Conservation (phyloP, 352 stramenopile genomes). For the Phytophthora ohioensis region DNA sequence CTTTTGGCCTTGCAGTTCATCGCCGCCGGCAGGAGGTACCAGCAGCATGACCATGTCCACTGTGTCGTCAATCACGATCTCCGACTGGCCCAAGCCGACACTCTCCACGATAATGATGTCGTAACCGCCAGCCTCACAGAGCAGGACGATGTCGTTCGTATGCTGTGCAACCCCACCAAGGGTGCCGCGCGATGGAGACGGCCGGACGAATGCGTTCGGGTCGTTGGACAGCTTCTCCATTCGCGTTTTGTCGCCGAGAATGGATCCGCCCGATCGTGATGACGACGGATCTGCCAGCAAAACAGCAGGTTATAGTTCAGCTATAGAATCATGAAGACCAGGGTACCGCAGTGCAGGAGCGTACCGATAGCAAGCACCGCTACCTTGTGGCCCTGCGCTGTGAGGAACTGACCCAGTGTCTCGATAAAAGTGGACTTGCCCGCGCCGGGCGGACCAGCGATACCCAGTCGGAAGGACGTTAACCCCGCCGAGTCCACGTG, state of each 20-base stretch:
- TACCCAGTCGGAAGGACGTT: conserved; percentile 89
- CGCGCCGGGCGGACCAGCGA: conserved; percentile 93
- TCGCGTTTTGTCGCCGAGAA: conserved; percentile 98
- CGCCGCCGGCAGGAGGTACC: conserved; percentile 94
- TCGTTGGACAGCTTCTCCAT: conserved; percentile 96
- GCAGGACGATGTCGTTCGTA: conserved; percentile 93
- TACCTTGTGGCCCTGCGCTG: conserved; percentile 85
- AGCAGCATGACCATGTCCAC: conserved; percentile 98
- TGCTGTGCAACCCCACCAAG: conserved; percentile 79
- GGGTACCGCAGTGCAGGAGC: conserved; percentile 1
- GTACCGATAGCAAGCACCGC: conserved; percentile 94
- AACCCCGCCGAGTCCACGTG: conserved; percentile 33
- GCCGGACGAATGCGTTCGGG: conserved; percentile 93
- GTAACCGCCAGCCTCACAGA: conserved; percentile 95
- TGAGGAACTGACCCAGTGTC: conserved; percentile 91
- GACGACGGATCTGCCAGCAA: conserved; percentile 93
- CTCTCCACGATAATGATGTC: conserved; percentile 98
- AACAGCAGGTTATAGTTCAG: conserved; percentile 9
- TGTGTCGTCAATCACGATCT: conserved; percentile 97
- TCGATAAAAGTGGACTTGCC: conserved; percentile 99
- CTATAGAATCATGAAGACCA: not conserved
- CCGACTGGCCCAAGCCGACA: conserved; percentile 97
- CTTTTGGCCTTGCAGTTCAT: conserved; percentile 98
- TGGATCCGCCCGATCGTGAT: conserved; percentile 94
- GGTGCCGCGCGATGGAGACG: conserved; percentile 90